Percentiles rank a stretch among this genome's conserved stretches.
phyloP scores from a whole-genome alignment of 2,329 filamentous ascomycete genomes.

The Sarocladium brachiariae region DNA sequence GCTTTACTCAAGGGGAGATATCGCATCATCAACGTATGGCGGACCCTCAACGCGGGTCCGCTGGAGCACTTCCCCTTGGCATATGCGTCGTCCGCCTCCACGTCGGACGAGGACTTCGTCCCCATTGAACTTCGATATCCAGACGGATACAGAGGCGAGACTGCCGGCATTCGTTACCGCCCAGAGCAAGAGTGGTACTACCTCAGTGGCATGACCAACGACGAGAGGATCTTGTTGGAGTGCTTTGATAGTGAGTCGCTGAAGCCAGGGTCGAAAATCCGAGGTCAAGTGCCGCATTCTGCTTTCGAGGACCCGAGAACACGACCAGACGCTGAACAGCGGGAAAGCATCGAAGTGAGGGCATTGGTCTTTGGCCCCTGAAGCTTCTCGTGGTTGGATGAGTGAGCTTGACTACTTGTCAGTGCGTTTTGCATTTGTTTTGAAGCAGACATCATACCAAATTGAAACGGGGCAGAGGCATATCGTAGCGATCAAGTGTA shows the following conservation, averaged over 20 bases:
- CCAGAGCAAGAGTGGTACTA: constrained; percentile 68
- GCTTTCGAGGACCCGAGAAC: constrained; percentile 75
- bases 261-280: constrained; percentile 42
- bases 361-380: constrained; percentile 71
- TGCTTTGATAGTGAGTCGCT: constrained; percentile 64
- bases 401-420: no score
- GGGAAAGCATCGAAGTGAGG: constrained; percentile 87
- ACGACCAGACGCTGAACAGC: constrained; percentile 57
- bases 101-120: constrained; percentile 58
- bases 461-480: no score
- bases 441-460: no score
- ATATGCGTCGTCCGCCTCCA: constrained; percentile 58
- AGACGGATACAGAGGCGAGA: constrained; percentile 62
- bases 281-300: constrained; percentile 60
- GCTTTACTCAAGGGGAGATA: constrained; percentile 60
- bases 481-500: no score
- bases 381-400: no score
- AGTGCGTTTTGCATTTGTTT: no score
- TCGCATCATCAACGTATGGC: constrained; percentile 85
- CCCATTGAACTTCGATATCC: constrained; percentile 66
- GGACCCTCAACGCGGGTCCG: constrained; percentile 51
- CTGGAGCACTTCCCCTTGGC: constrained; percentile 62
- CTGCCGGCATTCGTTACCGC: constrained; percentile 59
- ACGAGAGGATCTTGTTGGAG: constrained; percentile 69
- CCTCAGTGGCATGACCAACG: constrained; percentile 67